Base-by-base conservation (phyloP, 805 yeast genomes). In the Wickerhamomyces chaumierensis region DNA sequence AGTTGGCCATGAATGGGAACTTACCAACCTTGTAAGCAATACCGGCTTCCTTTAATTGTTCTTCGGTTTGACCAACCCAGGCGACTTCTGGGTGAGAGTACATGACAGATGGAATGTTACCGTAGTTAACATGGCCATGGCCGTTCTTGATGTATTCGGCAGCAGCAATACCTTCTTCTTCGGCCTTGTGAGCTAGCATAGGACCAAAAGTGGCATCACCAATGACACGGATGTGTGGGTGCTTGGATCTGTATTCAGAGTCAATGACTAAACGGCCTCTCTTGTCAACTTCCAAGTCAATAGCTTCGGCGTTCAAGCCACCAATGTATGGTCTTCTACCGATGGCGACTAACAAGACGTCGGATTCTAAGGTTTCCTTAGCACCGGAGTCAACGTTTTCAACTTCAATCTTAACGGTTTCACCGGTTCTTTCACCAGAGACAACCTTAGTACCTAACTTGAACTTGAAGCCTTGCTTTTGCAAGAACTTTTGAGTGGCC, bases 121-220 rank as follows among this genome's bases (percentile, higher is more conserved):
- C 94, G 68, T 92, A 92, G 78, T 92, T 92, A 51, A 92, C 97
- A 62, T 92, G 98, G 43, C 99, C 99, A 60, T 82, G 83, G 49
- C 97, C 98, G 51, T 65, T 65, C 71, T 86, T 86, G 62, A 92
- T 76, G 71, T 77, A 84, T 69, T 92, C 99, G 48, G 74, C 97
- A 49, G 95, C 97, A 42, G 99, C 99, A 52, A 92, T 81, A 66
- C 96, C 99, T 73, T 92, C 99, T 64, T 92, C 99, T 73, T 92
- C 99, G 46, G 99, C 99, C 74, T 92, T 92, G 75, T 92, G 99
- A 48, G 99, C 99, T 67, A 92, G 76, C 99, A 92, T 92, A 54
- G 95, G 90, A 53, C 99, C 99, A 55, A 85, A 92, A 33, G 99
- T 92, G 40, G 81, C 96, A 60, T 92, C 99, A 64, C 99, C 99